phyloP scores from a whole-genome alignment of 1,284 basidiomycete genomes.

The Porogramme epimiltina region DNA sequence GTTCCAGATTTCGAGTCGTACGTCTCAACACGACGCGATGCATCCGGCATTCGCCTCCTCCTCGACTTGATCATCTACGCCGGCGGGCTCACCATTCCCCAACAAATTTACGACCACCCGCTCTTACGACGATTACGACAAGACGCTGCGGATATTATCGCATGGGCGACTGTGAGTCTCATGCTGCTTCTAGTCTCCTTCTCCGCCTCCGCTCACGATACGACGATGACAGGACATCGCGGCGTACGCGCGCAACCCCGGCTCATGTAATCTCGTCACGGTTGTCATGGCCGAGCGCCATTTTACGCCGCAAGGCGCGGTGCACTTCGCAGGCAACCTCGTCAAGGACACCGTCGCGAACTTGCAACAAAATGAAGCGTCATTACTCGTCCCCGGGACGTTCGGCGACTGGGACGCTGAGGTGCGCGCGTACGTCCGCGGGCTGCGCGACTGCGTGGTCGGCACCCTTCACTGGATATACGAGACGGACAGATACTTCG shows the following conservation, averaged over 20 bases:
- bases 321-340: slow-evolving; percentile 44
- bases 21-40: slow-evolving; percentile 44
- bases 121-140: slow-evolving; percentile 37
- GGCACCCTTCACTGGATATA: slow-evolving; percentile 62
- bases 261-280: slow-evolving; percentile 44
- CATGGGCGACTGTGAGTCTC: slow-evolving; percentile 47
- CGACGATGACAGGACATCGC: slow-evolving; percentile 45
- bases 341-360: slow-evolving; percentile 41
- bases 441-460: slow-evolving; percentile 51
- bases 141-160: slow-evolving; percentile 46
- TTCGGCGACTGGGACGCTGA: slow-evolving; percentile 29
- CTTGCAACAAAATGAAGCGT: slow-evolving; percentile 38
- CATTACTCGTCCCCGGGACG: slow-evolving; percentile 13
- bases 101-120: slow-evolving; percentile 31
- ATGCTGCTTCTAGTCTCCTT: background rate
- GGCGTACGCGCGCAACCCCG: slow-evolving; percentile 47
- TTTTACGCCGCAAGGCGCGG: slow-evolving; percentile 48
- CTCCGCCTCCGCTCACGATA: too few relatives aligned
- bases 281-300: slow-evolving; percentile 42
- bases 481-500: slow-evolving; percentile 59
- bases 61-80: slow-evolving; percentile 57
- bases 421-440: slow-evolving; percentile 43
- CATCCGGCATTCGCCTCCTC: slow-evolving; percentile 50
- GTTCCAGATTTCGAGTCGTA: slow-evolving; percentile 49
- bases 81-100: slow-evolving; percentile 46